Conservation (phyloP, 2,329 filamentous ascomycete genomes). For the Xylariaceae sp. region DNA sequence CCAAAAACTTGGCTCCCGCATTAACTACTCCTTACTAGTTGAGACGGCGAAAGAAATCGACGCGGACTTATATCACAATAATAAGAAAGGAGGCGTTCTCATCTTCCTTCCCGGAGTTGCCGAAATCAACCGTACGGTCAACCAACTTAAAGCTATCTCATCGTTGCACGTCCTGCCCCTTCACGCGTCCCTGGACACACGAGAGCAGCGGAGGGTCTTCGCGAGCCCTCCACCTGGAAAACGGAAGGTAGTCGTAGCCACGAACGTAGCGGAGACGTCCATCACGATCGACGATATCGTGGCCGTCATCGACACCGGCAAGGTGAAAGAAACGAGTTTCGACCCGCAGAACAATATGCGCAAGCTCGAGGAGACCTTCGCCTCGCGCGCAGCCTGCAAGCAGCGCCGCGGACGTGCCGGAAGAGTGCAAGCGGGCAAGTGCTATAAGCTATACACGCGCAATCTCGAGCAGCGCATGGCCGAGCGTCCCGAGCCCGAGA, state of each 20-base stretch:
- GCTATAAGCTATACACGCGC: slow-evolving; percentile 93
- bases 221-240: slow-evolving; percentile 73
- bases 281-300: slow-evolving; percentile 98
- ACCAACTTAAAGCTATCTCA: slow-evolving; percentile 63
- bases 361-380: slow-evolving; percentile 92
- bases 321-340: slow-evolving; percentile 95
- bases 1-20: slow-evolving; percentile 74
- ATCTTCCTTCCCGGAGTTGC: slow-evolving; percentile 92
- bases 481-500: slow-evolving; percentile 89
- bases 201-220: slow-evolving; percentile 88
- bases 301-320: slow-evolving; percentile 91
- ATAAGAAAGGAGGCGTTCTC: slow-evolving; percentile 82
- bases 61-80: slow-evolving; percentile 64
- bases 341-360: slow-evolving; percentile 93
- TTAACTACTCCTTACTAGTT: slow-evolving; percentile 88
- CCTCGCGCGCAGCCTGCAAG: slow-evolving; percentile 89
- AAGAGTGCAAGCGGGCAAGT: slow-evolving; percentile 85
- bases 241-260: slow-evolving; percentile 90
- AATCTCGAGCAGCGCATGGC: slow-evolving; percentile 86
- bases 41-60: slow-evolving; percentile 84
- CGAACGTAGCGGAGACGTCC: slow-evolving; percentile 96
- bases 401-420: slow-evolving; percentile 92
- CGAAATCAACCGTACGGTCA: slow-evolving; percentile 84
- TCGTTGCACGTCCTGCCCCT: slow-evolving; percentile 79
- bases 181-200: slow-evolving; percentile 87